A percentile compares a stretch with the other conserved stretches of the same genome.
phyloP scores from a whole-genome alignment of 805 yeast species.

The Kuraishia hungarica region DNA sequence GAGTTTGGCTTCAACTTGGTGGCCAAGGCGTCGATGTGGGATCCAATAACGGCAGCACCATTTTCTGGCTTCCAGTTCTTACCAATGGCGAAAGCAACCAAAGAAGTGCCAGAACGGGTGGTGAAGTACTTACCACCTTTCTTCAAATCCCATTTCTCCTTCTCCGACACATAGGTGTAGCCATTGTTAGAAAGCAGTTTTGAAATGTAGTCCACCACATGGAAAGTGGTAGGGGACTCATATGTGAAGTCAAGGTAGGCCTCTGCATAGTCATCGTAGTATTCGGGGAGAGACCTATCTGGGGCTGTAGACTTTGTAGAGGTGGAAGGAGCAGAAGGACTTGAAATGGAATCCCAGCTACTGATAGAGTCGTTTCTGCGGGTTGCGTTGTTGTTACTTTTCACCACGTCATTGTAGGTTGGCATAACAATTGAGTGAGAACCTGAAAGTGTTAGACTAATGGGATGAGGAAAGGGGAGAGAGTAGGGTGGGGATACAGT shows the following conservation, averaged over 20 bases:
- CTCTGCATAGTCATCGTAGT: constrained; percentile 10
- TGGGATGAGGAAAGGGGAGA: not conserved
- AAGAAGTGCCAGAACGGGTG: constrained; percentile 55
- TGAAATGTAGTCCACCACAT: constrained; percentile 50
- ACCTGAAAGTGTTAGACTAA: not conserved
- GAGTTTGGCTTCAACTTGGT: constrained; percentile 68
- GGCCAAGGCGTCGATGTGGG: constrained; percentile 71
- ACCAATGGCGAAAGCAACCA: constrained; percentile 68
- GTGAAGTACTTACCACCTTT: constrained; percentile 55
- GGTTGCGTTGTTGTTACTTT: not conserved
- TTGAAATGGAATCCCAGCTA: not conserved
- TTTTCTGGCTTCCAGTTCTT: constrained; percentile 51
- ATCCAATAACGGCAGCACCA: constrained; percentile 64
- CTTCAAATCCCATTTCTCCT: constrained; percentile 39
- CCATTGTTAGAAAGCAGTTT: constrained; percentile 46
- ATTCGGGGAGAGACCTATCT: not conserved
- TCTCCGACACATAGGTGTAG: constrained; percentile 58
- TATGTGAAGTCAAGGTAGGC: constrained; percentile 66
- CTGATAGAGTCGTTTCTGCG: not conserved
- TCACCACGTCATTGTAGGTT: not conserved
- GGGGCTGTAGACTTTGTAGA: not conserved
- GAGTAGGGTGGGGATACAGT: no score
- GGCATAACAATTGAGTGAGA: not conserved
- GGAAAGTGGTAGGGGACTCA: constrained; percentile 66
- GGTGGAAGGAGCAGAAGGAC: not conserved